Percentiles rank a stretch among this genome's conserved stretches.
phyloP scores from a whole-genome alignment of 1,139 yeast genomes.

The Nakaseomyces nivariensis region DNA sequence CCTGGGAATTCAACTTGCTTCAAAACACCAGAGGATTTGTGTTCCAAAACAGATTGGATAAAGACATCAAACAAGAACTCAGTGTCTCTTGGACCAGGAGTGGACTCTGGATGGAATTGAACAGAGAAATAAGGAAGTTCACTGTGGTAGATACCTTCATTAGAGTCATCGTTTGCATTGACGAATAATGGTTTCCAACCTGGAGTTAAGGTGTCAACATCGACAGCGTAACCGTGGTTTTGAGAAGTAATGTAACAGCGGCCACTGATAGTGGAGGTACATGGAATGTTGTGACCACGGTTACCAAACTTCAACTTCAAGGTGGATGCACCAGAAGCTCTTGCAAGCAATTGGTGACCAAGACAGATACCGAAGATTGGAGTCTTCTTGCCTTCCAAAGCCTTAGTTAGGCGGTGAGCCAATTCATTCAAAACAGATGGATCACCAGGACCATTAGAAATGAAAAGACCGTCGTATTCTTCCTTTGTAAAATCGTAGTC shows the following conservation, averaged over 20 bases:
- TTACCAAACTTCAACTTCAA: constrained; percentile 93
- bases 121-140: constrained; percentile 92
- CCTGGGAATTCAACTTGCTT: constrained; percentile 88
- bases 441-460: constrained; percentile 99
- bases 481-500: constrained; percentile 73
- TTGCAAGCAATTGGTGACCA: constrained; percentile 95
- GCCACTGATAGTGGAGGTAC: constrained; percentile 86
- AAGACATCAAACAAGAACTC: constrained; percentile 94
- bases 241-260: constrained; percentile 98
- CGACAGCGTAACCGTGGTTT: constrained; percentile 98
- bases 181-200: constrained; percentile 95
- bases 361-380: constrained; percentile 96
- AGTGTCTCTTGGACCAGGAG: constrained; percentile 99
- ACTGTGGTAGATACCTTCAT: constrained; percentile 94
- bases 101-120: constrained; percentile 98
- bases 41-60: constrained; percentile 67
- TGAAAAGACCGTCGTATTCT: constrained; percentile 85
- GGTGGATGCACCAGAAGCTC: constrained; percentile 93
- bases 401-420: constrained; percentile 40
- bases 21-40: constrained; percentile 43
- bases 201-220: constrained; percentile 53
- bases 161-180: constrained; percentile 93
- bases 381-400: constrained; percentile 52
- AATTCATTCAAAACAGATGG: constrained; percentile 65
- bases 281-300: constrained; percentile 99